Evolutionary conservation across 352 stramenopile genomes (phyloP).

Genomic region (Phytopythium vexans): DNA sequence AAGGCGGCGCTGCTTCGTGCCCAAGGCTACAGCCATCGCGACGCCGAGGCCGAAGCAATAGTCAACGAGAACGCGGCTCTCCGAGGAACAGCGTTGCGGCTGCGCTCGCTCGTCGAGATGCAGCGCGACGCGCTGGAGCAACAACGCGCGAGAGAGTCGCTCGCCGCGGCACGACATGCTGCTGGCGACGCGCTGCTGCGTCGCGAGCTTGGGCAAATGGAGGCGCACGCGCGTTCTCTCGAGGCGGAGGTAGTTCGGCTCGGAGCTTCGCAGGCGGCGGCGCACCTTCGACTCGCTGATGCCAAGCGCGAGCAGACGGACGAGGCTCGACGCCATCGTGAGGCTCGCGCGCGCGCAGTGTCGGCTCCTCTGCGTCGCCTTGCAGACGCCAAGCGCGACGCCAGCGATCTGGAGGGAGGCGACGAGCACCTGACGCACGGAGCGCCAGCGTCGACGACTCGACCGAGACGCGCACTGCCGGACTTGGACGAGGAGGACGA

Average conservation of each 20-base stretch:
- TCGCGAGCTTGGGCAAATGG: slow-evolving; percentile 43
- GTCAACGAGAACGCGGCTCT: slow-evolving; percentile 49
- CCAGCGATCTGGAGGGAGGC: not conserved
- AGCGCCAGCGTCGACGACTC: not conserved
- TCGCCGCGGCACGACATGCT: slow-evolving; percentile 33
- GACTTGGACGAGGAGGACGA: slow-evolving; percentile 39
- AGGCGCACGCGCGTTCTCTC: slow-evolving; percentile 44
- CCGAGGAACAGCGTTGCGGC: slow-evolving; percentile 64
- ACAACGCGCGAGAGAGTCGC: slow-evolving; percentile 34
- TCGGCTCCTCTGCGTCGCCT: slow-evolving; percentile 32
- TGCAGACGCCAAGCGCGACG: not conserved
- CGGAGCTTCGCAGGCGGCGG: slow-evolving; percentile 34
- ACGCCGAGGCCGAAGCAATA: too few species aligned
- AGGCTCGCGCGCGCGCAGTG: slow-evolving; percentile 47
- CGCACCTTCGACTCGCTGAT: slow-evolving; percentile 36
- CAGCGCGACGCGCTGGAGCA: slow-evolving; percentile 44
- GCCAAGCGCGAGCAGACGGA: slow-evolving; percentile 44
- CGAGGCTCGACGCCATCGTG: slow-evolving; percentile 30
- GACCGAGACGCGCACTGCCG: not conserved
- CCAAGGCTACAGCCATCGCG: too few species aligned
- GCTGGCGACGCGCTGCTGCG: slow-evolving; percentile 28
- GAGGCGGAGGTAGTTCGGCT: slow-evolving; percentile 44
- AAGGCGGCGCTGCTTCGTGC: slow-evolving; percentile 31
- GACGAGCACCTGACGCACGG: not conserved
- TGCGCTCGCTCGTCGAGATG: slow-evolving; percentile 63